Base-by-base conservation (phyloP, 1,284 basidiomycete species). In the Abortiporus biennis region DNA sequence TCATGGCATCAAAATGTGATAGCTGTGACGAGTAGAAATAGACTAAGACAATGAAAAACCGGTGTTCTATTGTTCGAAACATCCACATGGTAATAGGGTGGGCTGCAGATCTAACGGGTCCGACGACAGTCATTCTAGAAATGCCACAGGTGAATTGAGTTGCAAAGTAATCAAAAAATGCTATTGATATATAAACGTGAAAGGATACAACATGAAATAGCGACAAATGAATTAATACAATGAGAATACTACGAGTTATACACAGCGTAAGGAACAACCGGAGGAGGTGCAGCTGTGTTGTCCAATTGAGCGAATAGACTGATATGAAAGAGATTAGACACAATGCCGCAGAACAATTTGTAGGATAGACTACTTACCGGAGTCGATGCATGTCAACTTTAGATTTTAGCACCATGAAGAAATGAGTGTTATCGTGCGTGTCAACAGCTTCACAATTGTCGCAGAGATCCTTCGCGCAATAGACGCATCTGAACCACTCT, bases 401-500 rank as follows among this genome's bases (percentile, higher is more conserved):
- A 3, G 17, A 32, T 62, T 95, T 94, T 67, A 94, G 86, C 6
- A 89, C 85, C 22, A 92, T 69, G 62, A 93, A 94, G 31, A 89
- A 67, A 57, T 94, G 91, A 2, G 76, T 80, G 42, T 76, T 69
- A 53, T 92, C 77, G 56, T 94, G 91, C 32, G 83, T 84, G 51
- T 89, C 87, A 22, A 87, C 65, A 44, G 66, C 69, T 57, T 92
- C 84, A 48, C 91, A 92, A 24, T 73, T 72, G 42, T 80, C 78
- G 62, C 91, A 93, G 15, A 92, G 68, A 59, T 93, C 91, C 48
- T 75, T 80, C 3, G 76, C 72, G 56, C 92, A 95, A 57, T 91
- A 90, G 2, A 79, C 89, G 56, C 92, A 95, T 50, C 86, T 76
- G 62, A 85, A 85, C 92, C 92, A 95, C 49, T 78, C 76, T 6